Evolutionary conservation across 2,329 filamentous ascomycete species (phyloP), one percentile per base, ranked within the genome.

Genomic region (Shiraia bambusicola): DNA sequence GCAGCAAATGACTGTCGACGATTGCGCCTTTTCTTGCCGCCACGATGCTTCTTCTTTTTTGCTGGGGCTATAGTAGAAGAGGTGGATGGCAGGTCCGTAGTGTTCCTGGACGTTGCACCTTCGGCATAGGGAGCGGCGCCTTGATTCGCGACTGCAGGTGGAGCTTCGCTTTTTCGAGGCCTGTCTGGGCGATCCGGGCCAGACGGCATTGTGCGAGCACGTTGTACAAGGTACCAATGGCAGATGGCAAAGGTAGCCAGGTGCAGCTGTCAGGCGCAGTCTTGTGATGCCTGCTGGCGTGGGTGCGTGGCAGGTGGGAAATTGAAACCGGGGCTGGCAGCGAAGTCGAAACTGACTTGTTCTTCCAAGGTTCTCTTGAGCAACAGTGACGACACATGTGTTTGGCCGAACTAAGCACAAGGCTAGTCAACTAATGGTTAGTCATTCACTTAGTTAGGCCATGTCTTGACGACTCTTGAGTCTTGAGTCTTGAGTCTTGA

Each of bases 1-100:
- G 79, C 75, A 16, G 87, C 84, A 63, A 95, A 95, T 7, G 89
- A 95, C 72, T 88, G 88, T 49, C 87, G 81, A 50, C 89, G 81
- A 47, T 82, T 71, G 45, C 82, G 82, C 69, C 86, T 87, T 72
- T 89, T 90, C 76, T 85, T 91, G 27, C 87, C 86, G 24, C 81
- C 84, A 31, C 87, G 81, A 66, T 89, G 85, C 56, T 83, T 85
- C 63, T 85, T 87, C 64, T 88, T 87, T 74, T 84, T 83, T 58
- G 58, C 51, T 2, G 54, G 39, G 9, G 45, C 46, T 31, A 50
- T 27, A 25, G 11, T 35, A 7, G 57, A 44, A 4, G 55, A 42
- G 13, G 31, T 35, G 37, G 34, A 40, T 5, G 28, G 30, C 26
- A 33, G 27, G 31, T 29, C 33, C 14, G 48, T 27, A 16, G 47